phyloP scores from a whole-genome alignment of 2,329 filamentous ascomycete species.

The Pyrenochaeta sp. region DNA sequence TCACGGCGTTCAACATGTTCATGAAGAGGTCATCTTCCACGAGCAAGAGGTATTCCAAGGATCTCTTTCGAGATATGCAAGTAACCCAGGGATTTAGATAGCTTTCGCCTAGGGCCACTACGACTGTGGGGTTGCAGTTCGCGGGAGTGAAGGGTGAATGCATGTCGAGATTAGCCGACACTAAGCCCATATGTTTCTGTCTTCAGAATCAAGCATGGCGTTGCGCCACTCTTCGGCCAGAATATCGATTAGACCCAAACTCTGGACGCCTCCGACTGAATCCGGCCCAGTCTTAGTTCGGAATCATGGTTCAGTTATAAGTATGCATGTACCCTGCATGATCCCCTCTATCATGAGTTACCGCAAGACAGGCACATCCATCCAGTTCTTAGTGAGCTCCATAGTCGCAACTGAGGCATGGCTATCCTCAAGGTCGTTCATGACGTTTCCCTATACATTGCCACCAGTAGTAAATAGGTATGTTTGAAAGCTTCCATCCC shows the following conservation, averaged over 20 bases:
- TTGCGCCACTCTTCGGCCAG: slow-evolving; percentile 4
- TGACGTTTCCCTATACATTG: not conserved
- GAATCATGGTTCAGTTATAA: slow-evolving; percentile 18
- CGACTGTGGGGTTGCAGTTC: not conserved
- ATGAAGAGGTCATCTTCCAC: not conserved
- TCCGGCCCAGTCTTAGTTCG: slow-evolving; percentile 4
- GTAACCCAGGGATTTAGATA: not conserved
- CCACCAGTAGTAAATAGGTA: slow-evolving; percentile 10
- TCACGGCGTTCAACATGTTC: not conserved
- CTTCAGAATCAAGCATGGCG: not conserved
- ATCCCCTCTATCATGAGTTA: slow-evolving; percentile 5
- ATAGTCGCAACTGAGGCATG: not conserved
- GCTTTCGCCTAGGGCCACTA: not conserved
- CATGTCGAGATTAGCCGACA: slow-evolving; percentile 3
- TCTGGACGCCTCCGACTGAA: slow-evolving; percentile 1
- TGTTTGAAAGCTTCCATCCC: not conserved
- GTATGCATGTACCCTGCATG: slow-evolving; percentile 13
- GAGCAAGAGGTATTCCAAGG: not conserved
- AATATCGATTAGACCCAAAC: slow-evolving; percentile 1
- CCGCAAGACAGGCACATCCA: slow-evolving; percentile 11
- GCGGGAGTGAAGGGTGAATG: not conserved
- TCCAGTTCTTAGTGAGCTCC: not conserved
- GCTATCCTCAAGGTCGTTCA: not conserved
- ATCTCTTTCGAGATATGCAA: not conserved
- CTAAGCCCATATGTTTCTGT: not conserved